Conservation (phyloP, 2,329 filamentous ascomycete species). For the Lachnellula cervina region DNA sequence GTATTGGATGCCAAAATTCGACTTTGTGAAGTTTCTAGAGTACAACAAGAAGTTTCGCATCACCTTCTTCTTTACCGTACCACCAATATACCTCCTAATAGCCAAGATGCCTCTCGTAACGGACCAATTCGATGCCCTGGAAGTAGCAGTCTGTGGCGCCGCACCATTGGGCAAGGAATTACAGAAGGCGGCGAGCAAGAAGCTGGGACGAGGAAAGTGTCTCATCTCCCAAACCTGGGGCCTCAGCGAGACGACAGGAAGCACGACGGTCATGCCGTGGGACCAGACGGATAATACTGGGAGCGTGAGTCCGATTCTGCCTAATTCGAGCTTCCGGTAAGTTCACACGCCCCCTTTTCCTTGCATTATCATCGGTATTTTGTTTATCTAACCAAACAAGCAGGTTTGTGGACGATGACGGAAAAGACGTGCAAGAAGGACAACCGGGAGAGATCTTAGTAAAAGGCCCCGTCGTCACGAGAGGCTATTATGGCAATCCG, state of each 20-base stretch:
- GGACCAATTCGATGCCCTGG: slow-evolving; percentile 49
- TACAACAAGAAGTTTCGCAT: slow-evolving; percentile 47
- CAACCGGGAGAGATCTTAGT: slow-evolving; percentile 24
- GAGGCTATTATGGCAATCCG: slow-evolving; percentile 35
- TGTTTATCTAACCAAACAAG: too few relatives aligned
- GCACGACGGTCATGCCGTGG: background rate
- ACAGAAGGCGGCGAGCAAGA: slow-evolving; percentile 45
- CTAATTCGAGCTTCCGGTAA: slow-evolving; percentile 9
- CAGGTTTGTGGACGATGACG: slow-evolving; percentile 18
- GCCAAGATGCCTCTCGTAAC: slow-evolving; percentile 51
- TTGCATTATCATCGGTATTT: too few relatives aligned
- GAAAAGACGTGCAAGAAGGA: slow-evolving; percentile 21
- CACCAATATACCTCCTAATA: slow-evolving; percentile 56
- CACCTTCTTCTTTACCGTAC: slow-evolving; percentile 54
- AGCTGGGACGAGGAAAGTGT: slow-evolving; percentile 54
- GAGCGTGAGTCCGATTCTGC: slow-evolving; percentile 12
- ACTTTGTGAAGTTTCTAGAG: slow-evolving; percentile 50
- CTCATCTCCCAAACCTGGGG: slow-evolving; percentile 34
- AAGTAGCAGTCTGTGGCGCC: slow-evolving; percentile 46
- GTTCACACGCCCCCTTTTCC: background rate
- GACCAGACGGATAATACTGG: slow-evolving; percentile 13
- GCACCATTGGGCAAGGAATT: slow-evolving; percentile 53
- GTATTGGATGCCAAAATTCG: slow-evolving; percentile 61
- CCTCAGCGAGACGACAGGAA: slow-evolving; percentile 26
- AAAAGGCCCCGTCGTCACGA: slow-evolving; percentile 31